A percentile compares a stretch with the other conserved stretches of the same genome.
phyloP scores from a whole-genome alignment of 176 grass and related monocot genomes.

The Zea mays region DNA sequence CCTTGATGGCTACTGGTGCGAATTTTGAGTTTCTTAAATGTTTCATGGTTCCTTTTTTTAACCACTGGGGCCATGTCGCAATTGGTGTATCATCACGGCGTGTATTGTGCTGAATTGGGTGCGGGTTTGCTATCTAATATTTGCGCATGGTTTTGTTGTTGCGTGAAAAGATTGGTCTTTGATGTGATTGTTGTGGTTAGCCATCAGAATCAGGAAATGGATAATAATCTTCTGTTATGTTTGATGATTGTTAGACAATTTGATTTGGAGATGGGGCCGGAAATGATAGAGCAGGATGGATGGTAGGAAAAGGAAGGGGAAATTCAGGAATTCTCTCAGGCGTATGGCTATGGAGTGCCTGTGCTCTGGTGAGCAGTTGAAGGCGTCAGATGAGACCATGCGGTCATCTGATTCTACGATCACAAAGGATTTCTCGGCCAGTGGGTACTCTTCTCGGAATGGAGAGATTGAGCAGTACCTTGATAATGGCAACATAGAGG shows the following conservation, averaged over 20 bases:
- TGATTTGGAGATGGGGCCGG: constrained; percentile 18
- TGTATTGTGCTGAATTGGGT: constrained; percentile 9
- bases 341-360: constrained; percentile 80
- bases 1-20: background rate
- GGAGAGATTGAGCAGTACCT: constrained; percentile 49
- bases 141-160: background rate
- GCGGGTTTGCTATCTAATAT: background rate
- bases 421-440: constrained; percentile 55
- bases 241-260: constrained; percentile 40
- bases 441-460: constrained; percentile 49
- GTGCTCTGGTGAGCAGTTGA: constrained; percentile 90
- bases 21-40: background rate
- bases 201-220: background rate
- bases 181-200: constrained; percentile 30
- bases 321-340: constrained; percentile 31
- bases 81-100: constrained; percentile 5
- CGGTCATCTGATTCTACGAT: constrained; percentile 46
- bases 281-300: constrained; percentile 47
- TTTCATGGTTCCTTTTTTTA: constrained; percentile 23
- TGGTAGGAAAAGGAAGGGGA: constrained; percentile 43
- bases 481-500: constrained; percentile 74
- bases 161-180: constrained; percentile 16
- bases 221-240: constrained; percentile 10
- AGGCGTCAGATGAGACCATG: constrained; percentile 55
- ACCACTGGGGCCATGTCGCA: background rate